Evolutionary conservation across 441 rosid genomes (phyloP), one percentile per base, ranked within the genome.

Genomic region (Erysimum pusillum): DNA sequence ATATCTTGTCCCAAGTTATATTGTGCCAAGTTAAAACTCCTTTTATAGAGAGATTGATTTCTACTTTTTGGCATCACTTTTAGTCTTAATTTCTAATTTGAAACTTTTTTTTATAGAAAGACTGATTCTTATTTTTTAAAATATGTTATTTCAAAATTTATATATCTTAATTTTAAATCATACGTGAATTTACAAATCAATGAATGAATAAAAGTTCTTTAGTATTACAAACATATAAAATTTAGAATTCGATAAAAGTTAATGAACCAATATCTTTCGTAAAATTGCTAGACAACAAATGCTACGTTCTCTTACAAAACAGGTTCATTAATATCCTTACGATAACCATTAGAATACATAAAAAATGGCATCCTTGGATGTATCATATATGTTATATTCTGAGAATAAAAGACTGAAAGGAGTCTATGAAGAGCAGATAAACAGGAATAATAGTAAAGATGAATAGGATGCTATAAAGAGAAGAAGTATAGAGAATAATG

Each of bases 401-500:
- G 15, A 36, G 46, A 18, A 12, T n/a, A 11, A 38, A 38, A 17
- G 25, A 36, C 9, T 36, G 53, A 44, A 63, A 63, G 15, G 14
- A 67, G 44, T 17, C 32, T 14, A 22, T 12, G 53, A 54, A 20
- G 45, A 20, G 17, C 10, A 65, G 66, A 65, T 65, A 65, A 7
- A 69, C 57, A 14, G 42, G 80, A 76, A 62, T 52, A 54, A 31
- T 31, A 12, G 25, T 41, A 69, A 8, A 49, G 74, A 51, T 46
- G 79, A 76, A 76, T 76, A 41, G 18, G n/a, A 67, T 51, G 13
- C 18, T 39, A 14, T 25, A 76, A 76, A 63, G 66, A 63, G 60
- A 76, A 25, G 17, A 22, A 53, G 63, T 76, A 76, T 62, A 63
- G 80, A 69, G 75, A 69, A 49, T 28, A 67, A 67, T 38, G 39